Evolutionary conservation across 257 asterid species (phyloP), one percentile per base, ranked within the genome.

Genomic region (Plantago major): DNA sequence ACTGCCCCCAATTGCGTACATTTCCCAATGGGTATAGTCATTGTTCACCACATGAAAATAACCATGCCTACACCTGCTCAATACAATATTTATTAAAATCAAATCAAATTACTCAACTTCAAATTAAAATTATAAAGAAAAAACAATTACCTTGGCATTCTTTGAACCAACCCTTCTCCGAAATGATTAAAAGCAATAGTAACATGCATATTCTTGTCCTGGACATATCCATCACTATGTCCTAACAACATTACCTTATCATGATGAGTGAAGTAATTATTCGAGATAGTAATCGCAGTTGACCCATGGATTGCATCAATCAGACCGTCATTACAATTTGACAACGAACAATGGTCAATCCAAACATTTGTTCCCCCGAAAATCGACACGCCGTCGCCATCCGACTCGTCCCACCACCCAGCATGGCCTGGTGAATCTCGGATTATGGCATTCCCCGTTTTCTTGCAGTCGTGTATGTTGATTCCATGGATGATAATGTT

Each of bases 1-100:
- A 74, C 97, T 89, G 17, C 95, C 95, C 3, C 97, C 95, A 68
- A 89, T 77, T 0, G 95, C 97, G 72, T 89, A 89, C 97, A 84
- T 80, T 71, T 82, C 95, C 97, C 97, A 89, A 16, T 84, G 95
- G 3, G 94, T 89, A 47, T 89, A 89, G 60, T 89, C 97, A 66
- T 89, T 89, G 73, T 89, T 89, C 51, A 89, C 97, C 55, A 86
- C 97, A 55, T 89, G 95, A 63, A 89, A 89, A 63, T 82, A 89
- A 42, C 97, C 97, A 69, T 76, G 97, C 64, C 97, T 84, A 59
- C 97, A 84, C 87, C 95, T 86, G 91, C 50, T 42, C 66, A 72
- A 19, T 10, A 33, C 0, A 26, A 28, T 26, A 37, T 22, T 28
- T 9, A 17, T 5, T 7, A 46, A 61, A 13, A 18, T 46, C 2